phyloP scores from a whole-genome alignment of 805 yeast species.

The Saturnispora ahearnii region DNA sequence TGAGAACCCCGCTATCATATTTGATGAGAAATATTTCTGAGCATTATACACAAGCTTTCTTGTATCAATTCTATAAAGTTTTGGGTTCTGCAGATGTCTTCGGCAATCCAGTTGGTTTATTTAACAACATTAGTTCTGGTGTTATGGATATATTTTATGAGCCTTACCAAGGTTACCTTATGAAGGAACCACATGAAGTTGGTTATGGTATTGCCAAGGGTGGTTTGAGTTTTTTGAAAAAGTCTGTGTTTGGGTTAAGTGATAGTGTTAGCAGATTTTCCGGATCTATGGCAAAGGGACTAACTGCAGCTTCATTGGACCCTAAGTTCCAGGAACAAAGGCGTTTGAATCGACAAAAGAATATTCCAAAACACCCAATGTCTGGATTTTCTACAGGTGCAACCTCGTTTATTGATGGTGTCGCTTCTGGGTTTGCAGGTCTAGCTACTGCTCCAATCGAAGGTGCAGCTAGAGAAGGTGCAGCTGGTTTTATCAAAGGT shows the following conservation, averaged over 20 bases:
- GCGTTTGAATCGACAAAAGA: conserved; percentile 62
- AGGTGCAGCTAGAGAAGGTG: conserved; percentile 84
- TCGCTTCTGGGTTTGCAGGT: conserved; percentile 84
- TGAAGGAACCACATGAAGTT: conserved; percentile 93
- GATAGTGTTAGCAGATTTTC: conserved; percentile 91
- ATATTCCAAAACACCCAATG: conserved; percentile 75
- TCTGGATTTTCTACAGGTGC: conserved; percentile 85
- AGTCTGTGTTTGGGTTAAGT: conserved; percentile 89
- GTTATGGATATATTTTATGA: conserved; percentile 94
- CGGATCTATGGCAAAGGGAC: conserved; percentile 89
- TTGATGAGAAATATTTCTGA: conserved; percentile 62
- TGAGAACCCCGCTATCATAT: conserved; percentile 74
- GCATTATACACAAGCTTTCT: conserved; percentile 86
- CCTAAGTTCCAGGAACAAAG: conserved; percentile 78
- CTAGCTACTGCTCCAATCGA: conserved; percentile 83
- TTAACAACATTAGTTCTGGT: conserved; percentile 89
- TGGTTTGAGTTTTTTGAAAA: conserved; percentile 85
- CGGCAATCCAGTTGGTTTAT: conserved; percentile 96
- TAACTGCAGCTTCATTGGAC: conserved; percentile 86
- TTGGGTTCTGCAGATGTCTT: conserved; percentile 93
- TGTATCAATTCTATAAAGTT: conserved; percentile 85
- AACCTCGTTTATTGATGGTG: conserved; percentile 74
- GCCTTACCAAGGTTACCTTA: conserved; percentile 90
- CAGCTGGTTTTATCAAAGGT: conserved; percentile 88
- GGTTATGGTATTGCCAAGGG: conserved; percentile 97